A percentile compares a stretch with the other conserved stretches of the same genome.
These are phyloP conservation scores for Linnemannia elongata DNA, from an alignment of 192 early-diverging fungal species.

Conservation along the genomic window DNA sequence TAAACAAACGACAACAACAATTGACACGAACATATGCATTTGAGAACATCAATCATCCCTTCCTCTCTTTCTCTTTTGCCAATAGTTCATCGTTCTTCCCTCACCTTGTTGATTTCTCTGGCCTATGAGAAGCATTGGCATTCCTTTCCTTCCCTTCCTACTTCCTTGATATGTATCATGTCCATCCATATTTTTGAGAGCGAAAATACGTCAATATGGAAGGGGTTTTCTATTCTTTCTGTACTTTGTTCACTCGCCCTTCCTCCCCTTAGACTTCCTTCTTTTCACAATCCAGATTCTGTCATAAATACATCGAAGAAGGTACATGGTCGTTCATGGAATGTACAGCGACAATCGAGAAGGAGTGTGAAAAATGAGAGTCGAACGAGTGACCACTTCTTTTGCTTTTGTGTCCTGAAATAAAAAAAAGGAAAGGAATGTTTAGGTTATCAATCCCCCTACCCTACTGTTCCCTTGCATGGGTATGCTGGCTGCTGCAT, in stretches of 20 bases:
- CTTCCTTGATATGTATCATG: too few species aligned
- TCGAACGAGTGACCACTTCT: too few species aligned
- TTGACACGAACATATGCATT: neutral
- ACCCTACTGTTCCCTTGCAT: neutral
- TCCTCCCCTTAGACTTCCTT: neutral
- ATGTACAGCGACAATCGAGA: neutral
- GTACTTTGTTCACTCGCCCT: neutral
- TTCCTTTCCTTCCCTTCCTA: neutral
- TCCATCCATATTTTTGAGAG: constrained; percentile 2
- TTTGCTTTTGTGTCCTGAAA: neutral
- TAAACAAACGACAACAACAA: neutral
- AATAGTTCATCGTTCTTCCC: neutral
- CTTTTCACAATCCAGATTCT: neutral
- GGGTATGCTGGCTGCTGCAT: neutral
- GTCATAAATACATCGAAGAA: neutral
- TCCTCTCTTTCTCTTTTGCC: neutral
- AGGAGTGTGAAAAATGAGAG: neutral
- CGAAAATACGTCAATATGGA: neutral
- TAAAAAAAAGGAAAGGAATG: neutral
- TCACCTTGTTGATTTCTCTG: neutral
- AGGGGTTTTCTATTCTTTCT: too few species aligned
- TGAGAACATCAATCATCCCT: neutral
- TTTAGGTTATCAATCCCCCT: neutral
- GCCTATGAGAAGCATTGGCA: neutral
- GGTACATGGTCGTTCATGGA: neutral